phyloP scores from a whole-genome alignment of 495 filamentous ascomycete species.

The Annulohypoxylon bovei region DNA sequence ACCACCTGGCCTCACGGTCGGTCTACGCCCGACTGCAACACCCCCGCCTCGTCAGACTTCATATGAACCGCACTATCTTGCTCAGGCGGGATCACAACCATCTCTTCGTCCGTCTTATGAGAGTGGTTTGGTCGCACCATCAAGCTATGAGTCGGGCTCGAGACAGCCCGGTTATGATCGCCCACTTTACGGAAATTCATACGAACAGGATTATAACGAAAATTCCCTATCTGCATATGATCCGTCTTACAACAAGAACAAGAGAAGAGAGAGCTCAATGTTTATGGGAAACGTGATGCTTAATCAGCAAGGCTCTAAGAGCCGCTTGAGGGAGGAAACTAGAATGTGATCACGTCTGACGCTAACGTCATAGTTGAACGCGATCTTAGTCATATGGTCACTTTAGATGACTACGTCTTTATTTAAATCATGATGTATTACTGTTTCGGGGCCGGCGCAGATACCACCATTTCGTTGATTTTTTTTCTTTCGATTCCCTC shows the following conservation, averaged over 20 bases:
- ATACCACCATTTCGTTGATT: conserved; percentile 11
- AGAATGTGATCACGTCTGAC: conserved; percentile 37
- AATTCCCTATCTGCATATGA: conserved; percentile 53
- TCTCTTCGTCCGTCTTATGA: conserved; percentile 57
- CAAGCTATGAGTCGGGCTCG: conserved; percentile 44
- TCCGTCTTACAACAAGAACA: conserved; percentile 50
- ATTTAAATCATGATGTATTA: conserved; percentile 26
- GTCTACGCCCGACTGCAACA: conserved; percentile 54
- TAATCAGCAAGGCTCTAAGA: conserved; percentile 57
- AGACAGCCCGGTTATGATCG: conserved; percentile 52
- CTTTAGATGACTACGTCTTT: conserved; percentile 1
- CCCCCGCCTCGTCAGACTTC: conserved; percentile 53
- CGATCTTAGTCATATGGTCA: background rate
- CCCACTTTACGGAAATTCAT: conserved; percentile 47
- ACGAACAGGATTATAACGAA: conserved; percentile 47
- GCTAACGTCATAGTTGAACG: background rate
- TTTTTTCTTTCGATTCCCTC: background rate
- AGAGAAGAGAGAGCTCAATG: conserved; percentile 58
- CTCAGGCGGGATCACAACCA: conserved; percentile 45
- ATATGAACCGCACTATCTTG: conserved; percentile 50
- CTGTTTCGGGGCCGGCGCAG: conserved; percentile 13
- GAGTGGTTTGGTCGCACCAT: conserved; percentile 43
- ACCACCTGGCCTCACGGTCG: conserved; percentile 49
- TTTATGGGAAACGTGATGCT: conserved; percentile 55
- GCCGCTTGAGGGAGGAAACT: conserved; percentile 57